Percentiles rank a stretch among this genome's conserved stretches.
Conservation (phyloP, 495 filamentous ascomycete species). For the Hypoxylon lenormandii region DNA sequence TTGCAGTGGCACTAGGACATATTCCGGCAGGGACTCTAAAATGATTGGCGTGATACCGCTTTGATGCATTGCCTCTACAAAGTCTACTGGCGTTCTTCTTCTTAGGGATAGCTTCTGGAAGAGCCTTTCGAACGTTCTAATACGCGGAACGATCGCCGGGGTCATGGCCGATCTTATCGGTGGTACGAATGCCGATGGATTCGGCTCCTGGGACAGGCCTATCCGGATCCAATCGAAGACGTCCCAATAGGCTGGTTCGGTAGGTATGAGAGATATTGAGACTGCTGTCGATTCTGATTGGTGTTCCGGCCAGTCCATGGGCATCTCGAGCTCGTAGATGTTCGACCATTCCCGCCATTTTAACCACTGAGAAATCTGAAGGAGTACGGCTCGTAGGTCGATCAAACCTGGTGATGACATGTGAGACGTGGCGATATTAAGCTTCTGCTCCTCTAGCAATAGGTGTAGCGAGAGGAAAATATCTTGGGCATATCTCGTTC, state of each 20-base stretch:
- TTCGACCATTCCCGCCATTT: constrained; percentile 79
- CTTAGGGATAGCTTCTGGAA: constrained; percentile 56
- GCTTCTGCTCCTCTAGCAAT: constrained; percentile 86
- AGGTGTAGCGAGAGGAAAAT: constrained; percentile 85
- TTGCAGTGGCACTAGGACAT: constrained; percentile 78
- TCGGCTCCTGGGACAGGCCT: constrained; percentile 59
- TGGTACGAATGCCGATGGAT: constrained; percentile 37
- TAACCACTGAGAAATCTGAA: constrained; percentile 86
- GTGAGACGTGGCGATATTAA: constrained; percentile 73
- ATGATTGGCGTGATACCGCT: constrained; percentile 68
- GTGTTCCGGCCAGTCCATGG: constrained; percentile 61
- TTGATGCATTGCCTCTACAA: constrained; percentile 71
- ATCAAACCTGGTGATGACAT: constrained; percentile 63
- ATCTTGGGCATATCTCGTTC: constrained; percentile 71
- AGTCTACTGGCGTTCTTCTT: constrained; percentile 54
- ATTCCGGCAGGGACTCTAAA: constrained; percentile 85
- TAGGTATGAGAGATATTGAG: constrained; percentile 43
- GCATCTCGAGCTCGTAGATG: constrained; percentile 73
- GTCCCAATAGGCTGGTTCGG: constrained; percentile 71
- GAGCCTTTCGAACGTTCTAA: constrained; percentile 72
- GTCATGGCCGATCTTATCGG: constrained; percentile 57
- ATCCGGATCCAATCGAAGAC: constrained; percentile 73
- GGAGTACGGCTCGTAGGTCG: constrained; percentile 75
- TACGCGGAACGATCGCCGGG: constrained; percentile 64
- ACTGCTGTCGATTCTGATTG: constrained; percentile 54